Conservation (phyloP, 169 alveolate species). For the Cryptosporidium canis region DNA sequence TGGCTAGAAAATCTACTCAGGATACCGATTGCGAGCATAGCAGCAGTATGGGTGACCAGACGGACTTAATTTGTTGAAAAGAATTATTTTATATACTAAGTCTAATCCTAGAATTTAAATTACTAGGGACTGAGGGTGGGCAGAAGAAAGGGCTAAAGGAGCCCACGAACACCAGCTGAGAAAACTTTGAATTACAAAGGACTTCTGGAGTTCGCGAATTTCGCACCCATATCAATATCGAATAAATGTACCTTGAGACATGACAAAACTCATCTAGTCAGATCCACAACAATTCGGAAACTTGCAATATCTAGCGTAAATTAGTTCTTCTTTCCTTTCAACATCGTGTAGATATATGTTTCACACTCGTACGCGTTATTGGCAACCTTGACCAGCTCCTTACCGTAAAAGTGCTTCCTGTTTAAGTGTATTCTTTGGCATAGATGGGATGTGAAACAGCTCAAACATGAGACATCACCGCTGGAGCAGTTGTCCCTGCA, state of each 20-base stretch:
- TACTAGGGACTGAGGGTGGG: too few relatives aligned
- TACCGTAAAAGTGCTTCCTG: constrained; percentile 5
- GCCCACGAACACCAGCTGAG: too few relatives aligned
- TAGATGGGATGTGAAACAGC: neutral
- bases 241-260: neutral
- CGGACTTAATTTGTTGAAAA: too few relatives aligned
- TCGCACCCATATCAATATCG: neutral
- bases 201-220: neutral
- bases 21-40: too few relatives aligned
- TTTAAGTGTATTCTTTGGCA: neutral
- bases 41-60: too few relatives aligned
- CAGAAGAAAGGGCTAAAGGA: too few relatives aligned
- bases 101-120: too few relatives aligned
- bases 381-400: neutral
- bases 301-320: neutral
- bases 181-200: neutral
- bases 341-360: neutral
- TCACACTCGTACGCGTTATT: constrained; percentile 25
- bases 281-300: neutral
- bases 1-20: too few relatives aligned
- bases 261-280: neutral
- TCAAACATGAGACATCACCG: neutral
- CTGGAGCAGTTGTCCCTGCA: neutral
- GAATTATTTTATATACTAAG: too few relatives aligned
- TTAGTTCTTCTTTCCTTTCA: neutral